Evolutionary conservation across 768 basidiomycete species (phyloP).

Genomic region (Boletus fagicola): DNA sequence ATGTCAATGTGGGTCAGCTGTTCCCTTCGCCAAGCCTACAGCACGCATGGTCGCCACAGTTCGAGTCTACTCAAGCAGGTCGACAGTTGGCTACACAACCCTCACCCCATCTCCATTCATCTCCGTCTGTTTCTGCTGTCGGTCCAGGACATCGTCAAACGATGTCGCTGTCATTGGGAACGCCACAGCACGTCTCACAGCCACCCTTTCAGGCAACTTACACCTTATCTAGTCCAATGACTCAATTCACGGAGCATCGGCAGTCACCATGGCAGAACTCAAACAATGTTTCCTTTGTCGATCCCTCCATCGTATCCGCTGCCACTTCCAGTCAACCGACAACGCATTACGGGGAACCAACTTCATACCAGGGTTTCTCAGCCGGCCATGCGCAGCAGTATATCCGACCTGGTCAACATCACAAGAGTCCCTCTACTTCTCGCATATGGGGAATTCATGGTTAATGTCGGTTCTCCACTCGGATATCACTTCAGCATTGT

Average conservation of each 20-base stretch:
- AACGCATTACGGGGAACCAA: conserved; percentile 4
- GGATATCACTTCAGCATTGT: neutral
- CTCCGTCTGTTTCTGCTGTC: conserved; percentile 10
- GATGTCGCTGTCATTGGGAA: conserved; percentile 12
- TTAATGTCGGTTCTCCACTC: conserved; percentile 9
- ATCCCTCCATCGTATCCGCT: conserved; percentile 26
- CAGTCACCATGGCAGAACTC: conserved; percentile 15
- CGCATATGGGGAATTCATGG: conserved; percentile 27
- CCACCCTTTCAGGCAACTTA: conserved; percentile 12
- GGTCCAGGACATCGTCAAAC: conserved; percentile 17
- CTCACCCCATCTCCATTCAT: conserved; percentile 12
- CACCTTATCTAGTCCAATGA: conserved; percentile 6
- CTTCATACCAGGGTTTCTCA: conserved; percentile 15
- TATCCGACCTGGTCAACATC: conserved; percentile 20
- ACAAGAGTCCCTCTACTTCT: conserved; percentile 19
- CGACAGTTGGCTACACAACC: conserved; percentile 9
- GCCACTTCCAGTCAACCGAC: conserved; percentile 3
- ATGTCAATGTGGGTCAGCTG: conserved; percentile 10
- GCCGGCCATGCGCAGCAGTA: conserved; percentile 15
- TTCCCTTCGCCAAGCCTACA: conserved; percentile 14
- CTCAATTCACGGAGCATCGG: conserved; percentile 10
- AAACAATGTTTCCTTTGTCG: conserved; percentile 10
- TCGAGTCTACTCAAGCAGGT: conserved; percentile 23
- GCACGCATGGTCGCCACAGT: conserved; percentile 25
- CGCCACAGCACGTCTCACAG: conserved; percentile 19